Evolutionary conservation across 192 early-diverging fungal species (phyloP).

Genomic region (Thamnidium elegans): DNA sequence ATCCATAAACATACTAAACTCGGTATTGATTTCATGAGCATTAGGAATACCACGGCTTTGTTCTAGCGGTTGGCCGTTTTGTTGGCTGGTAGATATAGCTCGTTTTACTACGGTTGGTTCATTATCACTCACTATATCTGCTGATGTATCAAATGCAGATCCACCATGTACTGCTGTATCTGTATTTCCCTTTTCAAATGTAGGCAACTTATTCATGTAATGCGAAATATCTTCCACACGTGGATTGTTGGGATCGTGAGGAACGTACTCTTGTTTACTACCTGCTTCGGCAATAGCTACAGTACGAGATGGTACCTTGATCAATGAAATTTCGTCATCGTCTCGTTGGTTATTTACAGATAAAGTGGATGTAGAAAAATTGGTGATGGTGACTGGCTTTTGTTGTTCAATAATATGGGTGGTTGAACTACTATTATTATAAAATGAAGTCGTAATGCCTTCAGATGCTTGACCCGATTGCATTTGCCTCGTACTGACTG

Average conservation of each 20-base stretch:
- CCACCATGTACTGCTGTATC: not conserved
- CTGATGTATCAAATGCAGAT: not conserved
- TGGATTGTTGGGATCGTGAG: not conserved
- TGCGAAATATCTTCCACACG: slow-evolving; percentile 12
- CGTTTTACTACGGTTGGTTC: not conserved
- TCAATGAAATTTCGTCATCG: too few relatives aligned
- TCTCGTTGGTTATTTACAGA: too few relatives aligned
- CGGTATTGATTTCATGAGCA: slow-evolving; percentile 11
- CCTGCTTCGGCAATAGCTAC: not conserved
- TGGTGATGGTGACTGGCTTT: not conserved
- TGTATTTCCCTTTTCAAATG: not conserved
- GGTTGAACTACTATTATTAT: not conserved
- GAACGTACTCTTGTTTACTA: not conserved
- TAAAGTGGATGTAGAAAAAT: not conserved
- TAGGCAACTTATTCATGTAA: slow-evolving; percentile 9
- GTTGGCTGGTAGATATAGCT: too few relatives aligned
- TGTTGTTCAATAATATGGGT: not conserved
- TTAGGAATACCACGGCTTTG: slow-evolving; percentile 11
- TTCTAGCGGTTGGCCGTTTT: too few relatives aligned
- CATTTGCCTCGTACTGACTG: not conserved
- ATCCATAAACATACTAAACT: not conserved
- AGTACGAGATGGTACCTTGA: not conserved
- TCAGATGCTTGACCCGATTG: not conserved
- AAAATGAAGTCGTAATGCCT: too few relatives aligned
- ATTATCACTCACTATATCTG: not conserved